Percentiles rank a stretch among this genome's conserved stretches.
Evolutionary conservation across 805 yeast species (phyloP).

Genomic region (Saturnispora sanitii): DNA sequence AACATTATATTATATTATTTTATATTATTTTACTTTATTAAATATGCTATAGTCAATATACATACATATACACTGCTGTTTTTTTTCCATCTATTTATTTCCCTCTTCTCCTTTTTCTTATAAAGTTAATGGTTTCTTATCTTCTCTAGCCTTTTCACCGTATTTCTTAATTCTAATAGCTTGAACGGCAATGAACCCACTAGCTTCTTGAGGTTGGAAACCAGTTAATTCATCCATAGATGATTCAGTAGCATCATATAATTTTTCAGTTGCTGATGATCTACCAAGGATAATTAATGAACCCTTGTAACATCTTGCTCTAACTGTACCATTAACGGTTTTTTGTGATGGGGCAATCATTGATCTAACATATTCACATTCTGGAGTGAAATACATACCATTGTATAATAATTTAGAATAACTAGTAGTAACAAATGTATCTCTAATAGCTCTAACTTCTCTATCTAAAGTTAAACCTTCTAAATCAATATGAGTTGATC

Average conservation of each 20-base stretch:
- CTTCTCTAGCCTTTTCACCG: constrained; percentile 89
- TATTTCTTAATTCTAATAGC: constrained; percentile 97
- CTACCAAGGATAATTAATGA: constrained; percentile 78
- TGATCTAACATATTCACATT: constrained; percentile 88
- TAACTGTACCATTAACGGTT: constrained; percentile 93
- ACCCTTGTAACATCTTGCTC: constrained; percentile 92
- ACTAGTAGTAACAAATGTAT: constrained; percentile 86
- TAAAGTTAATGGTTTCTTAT: constrained; percentile 44
- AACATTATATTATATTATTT: no score
- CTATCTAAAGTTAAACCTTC: constrained; percentile 97
- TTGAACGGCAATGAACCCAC: constrained; percentile 97
- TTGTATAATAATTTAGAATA: constrained; percentile 88
- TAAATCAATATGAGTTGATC: constrained; percentile 89
- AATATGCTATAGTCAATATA: no score
- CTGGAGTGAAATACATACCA: constrained; percentile 97
- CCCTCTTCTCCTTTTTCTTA: no score
- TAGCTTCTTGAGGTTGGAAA: constrained; percentile 91
- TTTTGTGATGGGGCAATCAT: constrained; percentile 93
- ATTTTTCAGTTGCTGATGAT: constrained; percentile 89
- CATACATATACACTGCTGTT: no score
- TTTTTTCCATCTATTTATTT: no score
- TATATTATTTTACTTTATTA: no score
- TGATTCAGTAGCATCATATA: constrained; percentile 95
- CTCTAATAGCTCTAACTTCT: constrained; percentile 96
- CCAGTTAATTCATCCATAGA: constrained; percentile 99